Base-by-base conservation (phyloP, 2,329 filamentous ascomycete species). In the Calonectria pteridis region DNA sequence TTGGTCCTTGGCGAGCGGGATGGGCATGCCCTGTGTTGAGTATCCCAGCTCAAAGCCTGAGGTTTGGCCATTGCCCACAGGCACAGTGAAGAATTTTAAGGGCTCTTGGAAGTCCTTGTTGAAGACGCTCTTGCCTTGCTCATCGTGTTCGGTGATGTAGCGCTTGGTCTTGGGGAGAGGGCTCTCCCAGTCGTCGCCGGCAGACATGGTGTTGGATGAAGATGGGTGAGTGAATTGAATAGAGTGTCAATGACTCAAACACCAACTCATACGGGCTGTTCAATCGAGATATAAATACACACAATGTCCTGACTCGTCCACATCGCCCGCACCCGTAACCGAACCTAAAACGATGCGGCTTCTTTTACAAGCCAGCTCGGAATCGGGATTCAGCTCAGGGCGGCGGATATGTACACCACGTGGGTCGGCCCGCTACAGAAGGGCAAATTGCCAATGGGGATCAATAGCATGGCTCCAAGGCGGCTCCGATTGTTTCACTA, bases 31-130 rank as follows among this genome's bases (percentile, higher is more conserved):
- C 11, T 26, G 20, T n/a, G 66, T 69, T 26, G 66, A 50, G 50
- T 68, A 68, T 31, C 35, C 50, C 35, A 68, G 28, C 26, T 68
- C 65, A n/a, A 67, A 67, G 65, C 65, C 65, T 0, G 63, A 50
- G 6, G 29, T 66, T 7, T 37, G 20, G 16, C 35, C 66, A 20
- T 55, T 46, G 51, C 66, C 51, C 4, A 69, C 29, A 29, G 43
- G 53, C 13, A 69, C 53, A 11, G 40, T 59, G 66, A 69, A 69
- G 29, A 62, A 58, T 0, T 69, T 62, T 3, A 62, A 16, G 10
- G 53, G 9, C n/a, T 26, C 37, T 1, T 46, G 20, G 7, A 62
- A 4, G 4, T 59, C 40, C 11, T 35, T 37, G 50, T 40, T 62
- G 53, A 50, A 58, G 53, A 69, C 51, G n/a, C 66, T 62, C 31